These are phyloP conservation scores for Podospora comata DNA, from an alignment of 495 filamentous ascomycete genomes.

Conservation along the genomic window DNA sequence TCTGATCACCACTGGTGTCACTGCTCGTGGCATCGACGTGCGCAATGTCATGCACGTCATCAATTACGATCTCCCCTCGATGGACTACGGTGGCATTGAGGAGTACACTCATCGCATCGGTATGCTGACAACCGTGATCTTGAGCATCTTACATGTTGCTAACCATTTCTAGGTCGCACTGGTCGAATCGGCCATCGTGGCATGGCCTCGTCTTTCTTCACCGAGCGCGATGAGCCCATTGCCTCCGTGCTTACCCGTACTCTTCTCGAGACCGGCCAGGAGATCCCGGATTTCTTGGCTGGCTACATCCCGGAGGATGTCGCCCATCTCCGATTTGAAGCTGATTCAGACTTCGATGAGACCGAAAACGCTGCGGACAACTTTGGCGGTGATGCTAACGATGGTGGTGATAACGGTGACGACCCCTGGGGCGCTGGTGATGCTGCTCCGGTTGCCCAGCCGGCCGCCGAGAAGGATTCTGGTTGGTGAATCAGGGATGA, in stretches of 20 bases:
- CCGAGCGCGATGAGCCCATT: slow-evolving; percentile 62
- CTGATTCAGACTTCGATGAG: slow-evolving; percentile 59
- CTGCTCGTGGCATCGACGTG: slow-evolving; percentile 88
- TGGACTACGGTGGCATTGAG: slow-evolving; percentile 74
- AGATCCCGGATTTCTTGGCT: slow-evolving; percentile 78
- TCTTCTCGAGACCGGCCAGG: slow-evolving; percentile 72
- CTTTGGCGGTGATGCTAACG: slow-evolving; percentile 8
- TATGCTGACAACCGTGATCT: slow-evolving; percentile 35
- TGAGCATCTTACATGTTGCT: not conserved
- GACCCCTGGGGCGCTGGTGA: slow-evolving; percentile 8
- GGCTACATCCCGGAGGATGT: slow-evolving; percentile 55
- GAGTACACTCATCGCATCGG: slow-evolving; percentile 95
- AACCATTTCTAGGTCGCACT: slow-evolving; percentile 68
- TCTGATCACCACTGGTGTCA: slow-evolving; percentile 78
- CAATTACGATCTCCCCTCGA: slow-evolving; percentile 81
- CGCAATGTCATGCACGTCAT: slow-evolving; percentile 83
- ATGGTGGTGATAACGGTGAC: slow-evolving; percentile 14
- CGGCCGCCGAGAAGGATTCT: slow-evolving; percentile 1
- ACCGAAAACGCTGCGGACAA: slow-evolving; percentile 19
- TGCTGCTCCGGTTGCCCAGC: slow-evolving; percentile 1
- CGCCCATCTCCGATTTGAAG: slow-evolving; percentile 54
- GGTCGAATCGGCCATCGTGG: slow-evolving; percentile 89
- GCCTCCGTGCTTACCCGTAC: slow-evolving; percentile 69
- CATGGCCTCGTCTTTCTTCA: slow-evolving; percentile 84
- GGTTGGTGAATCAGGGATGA: slow-evolving; percentile 11